Conservation (phyloP, 2,329 filamentous ascomycete genomes). For the Verticillium tricorpus region DNA sequence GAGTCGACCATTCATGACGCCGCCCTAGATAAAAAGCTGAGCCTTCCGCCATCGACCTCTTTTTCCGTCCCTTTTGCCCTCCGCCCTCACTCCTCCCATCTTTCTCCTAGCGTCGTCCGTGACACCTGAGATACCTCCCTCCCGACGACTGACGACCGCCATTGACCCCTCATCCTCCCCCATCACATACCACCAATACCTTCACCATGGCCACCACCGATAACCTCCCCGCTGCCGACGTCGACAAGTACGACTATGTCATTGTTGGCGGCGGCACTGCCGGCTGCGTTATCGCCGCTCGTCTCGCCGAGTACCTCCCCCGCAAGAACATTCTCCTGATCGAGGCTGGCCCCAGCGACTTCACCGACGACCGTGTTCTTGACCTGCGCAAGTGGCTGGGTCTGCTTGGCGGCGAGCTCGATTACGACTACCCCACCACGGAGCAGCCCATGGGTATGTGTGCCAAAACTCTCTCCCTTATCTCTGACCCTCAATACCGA, state of each 20-base stretch:
- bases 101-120: not conserved
- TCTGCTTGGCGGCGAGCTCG: slow-evolving; percentile 79
- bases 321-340: slow-evolving; percentile 77
- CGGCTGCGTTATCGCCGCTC: slow-evolving; percentile 77
- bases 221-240: slow-evolving; percentile 58
- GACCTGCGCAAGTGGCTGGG: slow-evolving; percentile 84
- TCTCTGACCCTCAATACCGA: not conserved
- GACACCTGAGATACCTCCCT: not conserved
- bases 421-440: slow-evolving; percentile 86
- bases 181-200: not conserved
- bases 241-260: slow-evolving; percentile 74
- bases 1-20: not conserved
- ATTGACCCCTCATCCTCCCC: not conserved
- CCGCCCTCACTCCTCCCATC: not conserved
- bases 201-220: slow-evolving; percentile 59
- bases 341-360: slow-evolving; percentile 86
- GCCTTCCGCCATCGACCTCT: not conserved
- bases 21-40: not conserved
- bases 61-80: not conserved
- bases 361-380: slow-evolving; percentile 80
- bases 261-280: slow-evolving; percentile 83
- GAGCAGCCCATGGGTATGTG: slow-evolving; percentile 73
- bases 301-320: slow-evolving; percentile 78
- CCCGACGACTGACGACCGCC: not conserved
- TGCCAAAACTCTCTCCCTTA: not conserved